Percentiles rank a stretch among this genome's conserved stretches.
Evolutionary conservation across 257 asterid species (phyloP).

Genomic region (Jasminum sambac): DNA sequence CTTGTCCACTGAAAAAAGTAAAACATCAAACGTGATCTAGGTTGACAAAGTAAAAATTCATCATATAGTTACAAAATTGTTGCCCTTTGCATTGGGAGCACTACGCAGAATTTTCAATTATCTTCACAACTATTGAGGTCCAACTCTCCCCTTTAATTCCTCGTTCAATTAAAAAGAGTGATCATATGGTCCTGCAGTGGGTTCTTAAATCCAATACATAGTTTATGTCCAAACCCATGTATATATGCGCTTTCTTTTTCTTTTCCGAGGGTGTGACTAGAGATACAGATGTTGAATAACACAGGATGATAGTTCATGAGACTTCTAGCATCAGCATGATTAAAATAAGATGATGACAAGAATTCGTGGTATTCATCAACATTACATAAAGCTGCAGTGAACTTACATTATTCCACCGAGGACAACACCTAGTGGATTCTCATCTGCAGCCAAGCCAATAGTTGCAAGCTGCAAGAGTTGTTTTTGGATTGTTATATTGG

Average conservation of each 20-base stretch:
- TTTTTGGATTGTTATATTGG: slow-evolving; percentile 18
- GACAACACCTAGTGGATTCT: slow-evolving; percentile 98
- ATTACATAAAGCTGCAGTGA: slow-evolving; percentile 7
- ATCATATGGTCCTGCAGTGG: neutral
- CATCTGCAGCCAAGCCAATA: slow-evolving; percentile 99
- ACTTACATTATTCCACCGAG: slow-evolving; percentile 97
- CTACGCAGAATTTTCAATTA: no score
- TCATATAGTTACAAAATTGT: neutral
- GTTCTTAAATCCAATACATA: neutral
- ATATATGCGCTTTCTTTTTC: neutral
- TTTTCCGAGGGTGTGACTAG: neutral
- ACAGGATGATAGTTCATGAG: neutral
- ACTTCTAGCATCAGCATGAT: slow-evolving; percentile 8
- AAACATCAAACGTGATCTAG: slow-evolving; percentile 17
- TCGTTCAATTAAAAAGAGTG: neutral
- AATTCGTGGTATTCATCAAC: neutral
- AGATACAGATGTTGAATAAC: neutral
- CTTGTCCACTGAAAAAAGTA: slow-evolving; percentile 77
- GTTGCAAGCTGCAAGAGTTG: slow-evolving; percentile 74
- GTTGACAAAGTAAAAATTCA: neutral
- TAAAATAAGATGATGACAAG: neutral
- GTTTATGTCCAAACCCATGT: neutral
- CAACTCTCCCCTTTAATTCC: neutral
- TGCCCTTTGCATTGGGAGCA: no score
- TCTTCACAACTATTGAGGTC: neutral